These are phyloP conservation scores for Ogataea paraovalis DNA, from an alignment of 805 yeast species.

Conservation along the genomic window DNA sequence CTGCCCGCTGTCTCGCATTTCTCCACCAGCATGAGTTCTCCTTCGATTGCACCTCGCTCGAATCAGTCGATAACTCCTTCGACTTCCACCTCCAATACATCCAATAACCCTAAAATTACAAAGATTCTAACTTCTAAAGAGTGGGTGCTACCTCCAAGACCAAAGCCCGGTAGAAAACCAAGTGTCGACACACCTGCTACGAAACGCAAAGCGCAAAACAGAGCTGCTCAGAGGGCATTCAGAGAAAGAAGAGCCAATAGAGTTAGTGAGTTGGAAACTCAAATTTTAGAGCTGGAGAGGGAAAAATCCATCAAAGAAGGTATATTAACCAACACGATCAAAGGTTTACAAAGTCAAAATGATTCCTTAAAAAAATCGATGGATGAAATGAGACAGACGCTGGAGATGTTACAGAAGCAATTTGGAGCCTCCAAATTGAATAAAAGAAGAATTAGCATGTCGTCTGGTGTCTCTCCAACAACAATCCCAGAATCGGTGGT, in stretches of 20 bases:
- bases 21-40: constrained; percentile 15
- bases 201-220: constrained; percentile 83
- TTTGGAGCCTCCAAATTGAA: constrained; percentile 2
- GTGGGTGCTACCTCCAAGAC: constrained; percentile 60
- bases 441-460: constrained; percentile 7
- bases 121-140: constrained; percentile 55
- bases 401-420: constrained; percentile 18
- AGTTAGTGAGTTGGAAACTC: constrained; percentile 72
- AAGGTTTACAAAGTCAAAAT: constrained; percentile 43
- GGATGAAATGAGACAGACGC: constrained; percentile 35
- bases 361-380: constrained; percentile 37
- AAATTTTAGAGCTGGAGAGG: constrained; percentile 61
- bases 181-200: constrained; percentile 72
- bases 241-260: constrained; percentile 82
- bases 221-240: constrained; percentile 93
- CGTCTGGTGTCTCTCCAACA: constrained; percentile 16
- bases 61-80: constrained; percentile 16
- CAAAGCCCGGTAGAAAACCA: constrained; percentile 51
- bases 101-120: constrained; percentile 30
- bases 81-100: constrained; percentile 4
- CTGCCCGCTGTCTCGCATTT: neutral
- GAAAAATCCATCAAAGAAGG: constrained; percentile 61
- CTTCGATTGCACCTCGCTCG: constrained; percentile 22
- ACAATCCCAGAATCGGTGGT: constrained; percentile 10
- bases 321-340: constrained; percentile 48